phyloP scores from a whole-genome alignment of 2,329 filamentous ascomycete species.

The Chaetomium olivaceum region DNA sequence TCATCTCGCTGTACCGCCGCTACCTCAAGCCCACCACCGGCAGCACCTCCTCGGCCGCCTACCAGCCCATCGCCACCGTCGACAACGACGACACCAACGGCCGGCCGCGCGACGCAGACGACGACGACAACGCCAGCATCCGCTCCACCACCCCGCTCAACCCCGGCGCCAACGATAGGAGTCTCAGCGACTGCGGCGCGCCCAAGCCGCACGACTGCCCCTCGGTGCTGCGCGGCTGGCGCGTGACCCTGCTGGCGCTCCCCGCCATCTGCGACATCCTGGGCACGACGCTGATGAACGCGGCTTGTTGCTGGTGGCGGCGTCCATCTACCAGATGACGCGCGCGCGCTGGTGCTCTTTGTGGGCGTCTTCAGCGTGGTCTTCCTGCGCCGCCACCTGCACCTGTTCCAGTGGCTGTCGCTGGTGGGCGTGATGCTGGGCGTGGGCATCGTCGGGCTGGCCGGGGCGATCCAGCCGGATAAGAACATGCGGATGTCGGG shows the following conservation, averaged over 20 bases:
- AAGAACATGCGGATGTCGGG: constrained; percentile 49
- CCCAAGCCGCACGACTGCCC: constrained; percentile 46
- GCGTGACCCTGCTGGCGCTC: constrained; percentile 73
- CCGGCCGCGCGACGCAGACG: constrained; percentile 40
- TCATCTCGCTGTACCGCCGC: constrained; percentile 65
- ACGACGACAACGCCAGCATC: constrained; percentile 48
- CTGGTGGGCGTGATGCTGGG: constrained; percentile 84
- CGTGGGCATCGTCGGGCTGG: constrained; percentile 85
- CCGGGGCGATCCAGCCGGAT: constrained; percentile 78
- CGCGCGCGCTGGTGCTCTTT: constrained; percentile 88
- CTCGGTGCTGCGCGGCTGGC: constrained; percentile 68
- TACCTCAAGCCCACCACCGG: constrained; percentile 45
- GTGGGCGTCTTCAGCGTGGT: constrained; percentile 93
- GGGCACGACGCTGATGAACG: constrained; percentile 96
- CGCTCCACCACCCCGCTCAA: constrained; percentile 46
- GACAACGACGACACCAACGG: constrained; percentile 47
- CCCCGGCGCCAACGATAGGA: constrained; percentile 19
- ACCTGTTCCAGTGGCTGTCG: constrained; percentile 89
- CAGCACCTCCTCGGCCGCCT: constrained; percentile 54
- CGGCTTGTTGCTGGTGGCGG: constrained; percentile 86
- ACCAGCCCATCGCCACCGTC: constrained; percentile 61
- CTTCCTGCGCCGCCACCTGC: constrained; percentile 78
- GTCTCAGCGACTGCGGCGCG: constrained; percentile 39
- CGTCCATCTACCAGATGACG: constrained; percentile 99
- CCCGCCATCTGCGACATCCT: constrained; percentile 93